These are phyloP conservation scores for Penium margaritaceum DNA, from an alignment of 139 green algal species.

Conservation along the genomic window DNA sequence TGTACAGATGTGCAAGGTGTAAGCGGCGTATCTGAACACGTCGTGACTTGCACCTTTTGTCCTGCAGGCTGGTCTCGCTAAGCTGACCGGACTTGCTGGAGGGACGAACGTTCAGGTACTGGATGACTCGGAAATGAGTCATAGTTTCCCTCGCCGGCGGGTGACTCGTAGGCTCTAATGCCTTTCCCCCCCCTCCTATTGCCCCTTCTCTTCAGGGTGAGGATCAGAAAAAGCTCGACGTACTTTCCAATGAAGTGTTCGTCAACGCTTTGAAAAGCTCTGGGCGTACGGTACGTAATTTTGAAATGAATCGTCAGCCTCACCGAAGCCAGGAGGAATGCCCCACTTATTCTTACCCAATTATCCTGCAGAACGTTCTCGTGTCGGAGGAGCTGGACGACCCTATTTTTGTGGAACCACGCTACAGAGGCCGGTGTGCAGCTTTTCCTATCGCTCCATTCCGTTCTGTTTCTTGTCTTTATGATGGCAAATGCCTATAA, in stretches of 20 bases:
- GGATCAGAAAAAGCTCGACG: constrained; percentile 99
- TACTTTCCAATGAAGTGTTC: constrained; percentile 95
- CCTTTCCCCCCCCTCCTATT: no score
- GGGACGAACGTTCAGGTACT: constrained; percentile 29
- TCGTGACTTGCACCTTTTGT: no score
- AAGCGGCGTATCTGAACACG: no score
- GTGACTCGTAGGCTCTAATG: no score
- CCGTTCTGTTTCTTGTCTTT: neutral
- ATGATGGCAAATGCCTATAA: neutral
- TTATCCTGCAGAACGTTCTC: constrained; percentile 74
- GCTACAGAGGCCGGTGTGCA: constrained; percentile 85
- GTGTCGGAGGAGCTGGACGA: constrained; percentile 92
- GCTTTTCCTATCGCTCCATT: neutral
- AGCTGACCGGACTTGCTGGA: constrained; percentile 27
- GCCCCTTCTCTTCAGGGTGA: no score
- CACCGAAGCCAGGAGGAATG: no score
- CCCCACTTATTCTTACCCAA: no score
- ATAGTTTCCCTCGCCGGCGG: no score
- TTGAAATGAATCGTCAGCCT: no score
- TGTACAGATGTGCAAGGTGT: no score
- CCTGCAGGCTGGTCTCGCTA: constrained; percentile 35
- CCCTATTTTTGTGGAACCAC: constrained; percentile 81
- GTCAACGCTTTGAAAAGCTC: constrained; percentile 69
- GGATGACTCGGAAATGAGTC: no score
- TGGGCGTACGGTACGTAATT: constrained; percentile 67